Conservation (phyloP, 163 green algal species). For the Prototheca wickerhamii region DNA sequence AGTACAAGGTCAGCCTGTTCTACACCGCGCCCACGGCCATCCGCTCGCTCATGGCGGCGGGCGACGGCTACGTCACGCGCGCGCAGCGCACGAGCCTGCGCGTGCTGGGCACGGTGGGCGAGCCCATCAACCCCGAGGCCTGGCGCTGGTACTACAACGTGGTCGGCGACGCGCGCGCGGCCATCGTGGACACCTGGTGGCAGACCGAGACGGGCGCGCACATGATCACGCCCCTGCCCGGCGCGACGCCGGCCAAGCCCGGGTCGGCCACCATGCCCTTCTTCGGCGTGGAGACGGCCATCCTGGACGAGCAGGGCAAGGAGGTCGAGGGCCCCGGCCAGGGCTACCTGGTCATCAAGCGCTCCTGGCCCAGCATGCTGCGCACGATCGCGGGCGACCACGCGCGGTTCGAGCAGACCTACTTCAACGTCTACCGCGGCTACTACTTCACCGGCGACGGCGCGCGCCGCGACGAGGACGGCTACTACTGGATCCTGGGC, state of each 20-base stretch:
- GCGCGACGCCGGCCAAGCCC: slow-evolving; percentile 53
- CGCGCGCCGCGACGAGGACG: slow-evolving; percentile 57
- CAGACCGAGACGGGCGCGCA: slow-evolving; percentile 72
- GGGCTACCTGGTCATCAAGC: slow-evolving; percentile 52
- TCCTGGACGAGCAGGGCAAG: slow-evolving; percentile 67
- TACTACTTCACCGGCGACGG: slow-evolving; percentile 80
- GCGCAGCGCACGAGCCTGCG: slow-evolving; percentile 39
- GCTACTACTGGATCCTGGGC: slow-evolving; percentile 55
- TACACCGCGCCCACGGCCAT: slow-evolving; percentile 98
- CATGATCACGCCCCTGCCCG: slow-evolving; percentile 71
- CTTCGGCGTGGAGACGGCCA: slow-evolving; percentile 65
- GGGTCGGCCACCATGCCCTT: slow-evolving; percentile 73
- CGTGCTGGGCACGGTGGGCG: slow-evolving; percentile 66
- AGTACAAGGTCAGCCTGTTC: slow-evolving; percentile 82
- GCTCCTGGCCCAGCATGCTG: slow-evolving; percentile 77
- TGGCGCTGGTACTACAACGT: slow-evolving; percentile 73
- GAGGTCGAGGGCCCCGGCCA: slow-evolving; percentile 51
- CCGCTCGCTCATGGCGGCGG: slow-evolving; percentile 70
- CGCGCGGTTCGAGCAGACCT: slow-evolving; percentile 67
- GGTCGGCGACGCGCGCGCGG: slow-evolving; percentile 49
- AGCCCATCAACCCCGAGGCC: slow-evolving; percentile 75
- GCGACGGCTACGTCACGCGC: slow-evolving; percentile 65
- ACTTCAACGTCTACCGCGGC: slow-evolving; percentile 64
- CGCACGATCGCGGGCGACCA: slow-evolving; percentile 79
- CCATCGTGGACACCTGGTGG: slow-evolving; percentile 85